Evolutionary conservation across 139 green algal genomes (phyloP).

Genomic region (Diplosphaera chodatii): DNA sequence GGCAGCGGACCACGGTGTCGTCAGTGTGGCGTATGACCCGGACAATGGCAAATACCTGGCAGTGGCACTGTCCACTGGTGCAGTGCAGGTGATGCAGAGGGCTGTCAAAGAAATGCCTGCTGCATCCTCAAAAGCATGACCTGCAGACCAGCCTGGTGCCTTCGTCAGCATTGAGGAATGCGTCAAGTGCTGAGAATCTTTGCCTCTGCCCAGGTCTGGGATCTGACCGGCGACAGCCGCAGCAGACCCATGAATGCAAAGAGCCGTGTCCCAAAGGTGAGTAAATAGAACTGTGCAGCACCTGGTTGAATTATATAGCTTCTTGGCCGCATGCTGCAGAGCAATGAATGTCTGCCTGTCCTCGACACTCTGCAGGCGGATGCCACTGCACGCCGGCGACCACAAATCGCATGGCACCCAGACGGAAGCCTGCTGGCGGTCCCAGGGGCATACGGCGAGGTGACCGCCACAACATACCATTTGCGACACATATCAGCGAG

Average conservation of each 20-base stretch:
- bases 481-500: no score
- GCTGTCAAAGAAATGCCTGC: no score
- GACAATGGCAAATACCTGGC: neutral
- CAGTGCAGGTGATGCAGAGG: conserved; percentile 1
- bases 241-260: no score
- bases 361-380: conserved; percentile 39
- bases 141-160: no score
- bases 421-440: conserved; percentile 60
- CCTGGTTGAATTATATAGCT: no score
- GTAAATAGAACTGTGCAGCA: no score
- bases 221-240: neutral
- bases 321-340: no score
- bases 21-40: neutral
- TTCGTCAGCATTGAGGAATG: no score
- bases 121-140: no score
- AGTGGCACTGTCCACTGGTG: neutral
- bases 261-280: neutral
- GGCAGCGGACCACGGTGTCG: neutral
- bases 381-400: conserved; percentile 8
- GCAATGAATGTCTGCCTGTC: no score
- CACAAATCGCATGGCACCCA: conserved; percentile 53
- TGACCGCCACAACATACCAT: no score
- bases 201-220: neutral
- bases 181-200: no score
- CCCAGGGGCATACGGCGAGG: conserved; percentile 32